phyloP scores from a whole-genome alignment of 306 rosid species.

The Cucumis hystrix region DNA sequence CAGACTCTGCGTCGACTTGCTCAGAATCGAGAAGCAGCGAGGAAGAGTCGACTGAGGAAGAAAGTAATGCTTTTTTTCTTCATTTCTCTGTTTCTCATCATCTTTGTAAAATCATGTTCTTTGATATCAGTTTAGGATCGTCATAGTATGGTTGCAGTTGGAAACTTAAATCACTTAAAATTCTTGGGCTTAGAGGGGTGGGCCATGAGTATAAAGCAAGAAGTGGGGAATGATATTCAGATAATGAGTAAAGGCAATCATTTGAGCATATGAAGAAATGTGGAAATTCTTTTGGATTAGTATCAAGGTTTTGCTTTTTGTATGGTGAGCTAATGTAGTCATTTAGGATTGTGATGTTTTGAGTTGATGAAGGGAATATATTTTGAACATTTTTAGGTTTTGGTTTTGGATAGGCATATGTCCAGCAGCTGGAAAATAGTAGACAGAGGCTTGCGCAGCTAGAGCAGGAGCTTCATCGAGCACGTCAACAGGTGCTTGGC shows the following conservation, averaged over 20 bases:
- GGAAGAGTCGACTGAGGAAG: constrained; percentile 63
- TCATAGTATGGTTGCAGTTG: no score
- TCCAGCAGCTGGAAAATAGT: constrained; percentile 70
- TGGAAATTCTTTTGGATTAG: neutral
- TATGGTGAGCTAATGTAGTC: neutral
- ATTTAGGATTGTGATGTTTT: neutral
- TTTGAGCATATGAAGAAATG: neutral
- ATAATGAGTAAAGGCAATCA: neutral
- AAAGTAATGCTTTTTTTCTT: constrained; percentile 28
- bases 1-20: constrained; percentile 63
- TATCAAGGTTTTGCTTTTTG: neutral
- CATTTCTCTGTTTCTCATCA: neutral
- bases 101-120: no score
- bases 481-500: constrained; percentile 52
- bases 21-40: constrained; percentile 71
- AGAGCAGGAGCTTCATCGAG: constrained; percentile 66
- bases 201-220: neutral
- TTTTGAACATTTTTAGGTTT: constrained; percentile 32
- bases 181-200: neutral
- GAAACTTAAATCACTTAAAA: no score
- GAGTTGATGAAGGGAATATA: constrained; percentile 16
- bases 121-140: no score
- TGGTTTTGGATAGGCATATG: constrained; percentile 73
- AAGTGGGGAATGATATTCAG: neutral
- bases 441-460: constrained; percentile 48